A percentile compares a stretch with the other conserved stretches of the same genome.
These are phyloP conservation scores for Artemisia argyi DNA, from an alignment of 129 eudicot species.

Conservation along the genomic window DNA sequence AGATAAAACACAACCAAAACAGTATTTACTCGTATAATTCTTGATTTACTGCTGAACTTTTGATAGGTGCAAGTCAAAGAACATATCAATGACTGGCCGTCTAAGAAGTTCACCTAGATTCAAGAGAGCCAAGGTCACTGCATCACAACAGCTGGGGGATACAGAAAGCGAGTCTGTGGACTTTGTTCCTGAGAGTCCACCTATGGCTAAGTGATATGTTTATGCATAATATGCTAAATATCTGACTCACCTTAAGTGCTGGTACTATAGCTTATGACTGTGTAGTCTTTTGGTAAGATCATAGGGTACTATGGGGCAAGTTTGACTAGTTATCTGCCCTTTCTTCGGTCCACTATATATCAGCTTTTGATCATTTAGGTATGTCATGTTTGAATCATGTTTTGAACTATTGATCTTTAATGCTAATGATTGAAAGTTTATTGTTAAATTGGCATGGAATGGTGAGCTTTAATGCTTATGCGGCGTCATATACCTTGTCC, in stretches of 20 bases:
- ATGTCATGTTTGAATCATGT: too few relatives aligned
- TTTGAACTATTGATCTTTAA: too few relatives aligned
- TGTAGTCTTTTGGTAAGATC: neutral
- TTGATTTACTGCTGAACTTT: conserved; percentile 5
- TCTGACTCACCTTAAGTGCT: conserved; percentile 8
- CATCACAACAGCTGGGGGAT: conserved; percentile 41
- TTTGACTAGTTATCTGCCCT: conserved; percentile 4
- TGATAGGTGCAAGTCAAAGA: conserved; percentile 38
- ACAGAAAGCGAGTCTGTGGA: conserved; percentile 54
- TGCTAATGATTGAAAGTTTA: too few relatives aligned
- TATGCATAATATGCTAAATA: conserved; percentile 1
- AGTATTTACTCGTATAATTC: neutral
- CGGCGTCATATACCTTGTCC: too few relatives aligned
- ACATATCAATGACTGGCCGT: conserved; percentile 35
- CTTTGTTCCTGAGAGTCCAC: conserved; percentile 65
- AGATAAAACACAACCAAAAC: neutral
- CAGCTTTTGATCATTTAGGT: too few relatives aligned
- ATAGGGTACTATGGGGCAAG: neutral
- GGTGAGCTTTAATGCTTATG: too few relatives aligned
- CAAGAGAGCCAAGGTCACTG: conserved; percentile 69
- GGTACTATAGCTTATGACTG: neutral
- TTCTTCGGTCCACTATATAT: too few relatives aligned
- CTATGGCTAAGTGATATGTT: conserved; percentile 21
- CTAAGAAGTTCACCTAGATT: conserved; percentile 70
- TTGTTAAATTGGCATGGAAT: too few relatives aligned